phyloP scores from a whole-genome alignment of 2,329 filamentous ascomycete genomes.

The Grosmannia huntii region DNA sequence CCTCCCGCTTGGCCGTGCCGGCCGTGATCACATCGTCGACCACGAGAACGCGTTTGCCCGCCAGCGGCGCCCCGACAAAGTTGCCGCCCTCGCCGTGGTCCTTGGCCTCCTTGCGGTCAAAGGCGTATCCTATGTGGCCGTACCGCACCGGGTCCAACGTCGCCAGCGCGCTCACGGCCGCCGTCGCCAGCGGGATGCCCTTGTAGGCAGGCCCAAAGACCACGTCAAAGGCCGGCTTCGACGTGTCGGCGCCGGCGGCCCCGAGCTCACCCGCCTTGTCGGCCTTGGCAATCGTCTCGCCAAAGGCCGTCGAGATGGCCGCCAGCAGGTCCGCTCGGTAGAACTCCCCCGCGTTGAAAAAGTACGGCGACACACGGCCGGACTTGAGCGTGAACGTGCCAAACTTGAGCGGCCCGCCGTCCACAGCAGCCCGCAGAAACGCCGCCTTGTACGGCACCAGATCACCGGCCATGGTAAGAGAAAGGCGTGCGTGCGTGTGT shows the following conservation, averaged over 20 bases:
- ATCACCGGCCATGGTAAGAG: constrained; percentile 9
- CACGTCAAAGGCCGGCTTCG: constrained; percentile 51
- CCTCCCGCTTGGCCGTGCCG: constrained; percentile 86
- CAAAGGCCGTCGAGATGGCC: constrained; percentile 72
- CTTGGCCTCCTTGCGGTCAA: constrained; percentile 94
- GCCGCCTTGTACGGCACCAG: constrained; percentile 55
- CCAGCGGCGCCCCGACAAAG: constrained; percentile 77
- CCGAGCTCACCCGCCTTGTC: constrained; percentile 9
- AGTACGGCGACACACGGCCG: constrained; percentile 83
- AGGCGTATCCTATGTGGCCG: constrained; percentile 65
- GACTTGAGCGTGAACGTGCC: constrained; percentile 86
- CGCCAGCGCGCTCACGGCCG: constrained; percentile 35
- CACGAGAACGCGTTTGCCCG: constrained; percentile 76
- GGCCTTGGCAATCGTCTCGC: constrained; percentile 38
- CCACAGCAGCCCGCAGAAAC: constrained; percentile 58
- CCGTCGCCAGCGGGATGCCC: constrained; percentile 79
- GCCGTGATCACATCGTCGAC: constrained; percentile 96
- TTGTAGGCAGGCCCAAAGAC: constrained; percentile 95
- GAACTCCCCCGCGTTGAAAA: constrained; percentile 93
- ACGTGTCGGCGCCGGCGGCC: neutral
- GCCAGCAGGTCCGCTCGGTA: constrained; percentile 67
- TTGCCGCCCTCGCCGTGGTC: constrained; percentile 89
- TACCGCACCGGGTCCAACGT: constrained; percentile 31
- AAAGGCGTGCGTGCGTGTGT: neutral
- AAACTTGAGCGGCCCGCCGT: constrained; percentile 62